Evolutionary conservation across 352 stramenopile genomes (phyloP).

Genomic region (Phytophthora pinifolia): DNA sequence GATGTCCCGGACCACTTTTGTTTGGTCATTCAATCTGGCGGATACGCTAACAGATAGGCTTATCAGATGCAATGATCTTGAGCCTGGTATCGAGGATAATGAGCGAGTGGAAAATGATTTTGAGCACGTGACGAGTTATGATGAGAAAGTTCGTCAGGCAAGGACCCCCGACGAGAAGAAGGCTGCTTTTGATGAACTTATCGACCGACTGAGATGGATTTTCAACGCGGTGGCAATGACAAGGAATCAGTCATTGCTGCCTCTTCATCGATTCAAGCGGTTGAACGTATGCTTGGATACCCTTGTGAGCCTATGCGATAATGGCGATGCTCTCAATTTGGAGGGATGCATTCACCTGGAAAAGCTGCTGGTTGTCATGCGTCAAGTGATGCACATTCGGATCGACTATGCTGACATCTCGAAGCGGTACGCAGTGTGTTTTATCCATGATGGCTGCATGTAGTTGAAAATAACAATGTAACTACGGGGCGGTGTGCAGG

Average conservation of each 20-base stretch:
- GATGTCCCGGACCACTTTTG: constrained; percentile 16
- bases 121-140: not conserved
- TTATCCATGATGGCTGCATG: not conserved
- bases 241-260: constrained; percentile 7
- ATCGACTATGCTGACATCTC: constrained; percentile 16
- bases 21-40: not conserved
- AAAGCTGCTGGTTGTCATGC: constrained; percentile 18
- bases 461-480: not conserved
- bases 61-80: not conserved
- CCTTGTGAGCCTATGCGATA: constrained; percentile 10
- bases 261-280: constrained; percentile 11
- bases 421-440: constrained; percentile 11
- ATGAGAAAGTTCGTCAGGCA: not conserved
- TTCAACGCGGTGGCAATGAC: constrained; percentile 17
- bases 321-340: constrained; percentile 16
- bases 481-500: not conserved
- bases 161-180: constrained; percentile 2
- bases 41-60: no score
- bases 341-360: constrained; percentile 21
- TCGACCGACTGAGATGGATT: constrained; percentile 17
- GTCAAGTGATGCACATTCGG: constrained; percentile 19
- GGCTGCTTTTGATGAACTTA: constrained; percentile 17
- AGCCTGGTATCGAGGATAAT: not conserved
- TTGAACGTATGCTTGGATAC: constrained; percentile 13
- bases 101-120: not conserved